These are phyloP conservation scores for Fusarium dlaminii DNA, from an alignment of 2,329 filamentous ascomycete genomes.

Conservation along the genomic window DNA sequence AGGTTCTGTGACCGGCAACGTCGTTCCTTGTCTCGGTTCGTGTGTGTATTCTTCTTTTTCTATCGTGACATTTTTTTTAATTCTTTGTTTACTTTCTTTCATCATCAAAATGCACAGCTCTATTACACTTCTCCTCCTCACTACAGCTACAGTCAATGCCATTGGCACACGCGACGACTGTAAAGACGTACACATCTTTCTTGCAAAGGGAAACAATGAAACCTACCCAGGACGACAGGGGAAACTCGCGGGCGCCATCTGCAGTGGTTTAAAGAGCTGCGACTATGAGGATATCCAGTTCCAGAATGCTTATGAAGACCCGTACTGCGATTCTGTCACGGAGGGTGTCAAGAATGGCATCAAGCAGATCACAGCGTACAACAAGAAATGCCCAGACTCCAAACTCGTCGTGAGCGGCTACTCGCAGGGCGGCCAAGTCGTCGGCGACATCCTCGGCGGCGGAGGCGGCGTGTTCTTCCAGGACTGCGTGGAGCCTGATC, in stretches of 20 bases:
- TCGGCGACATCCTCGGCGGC: conserved; percentile 18
- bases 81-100: background rate
- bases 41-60: background rate
- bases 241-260: background rate
- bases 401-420: conserved; percentile 18
- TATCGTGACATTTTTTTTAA: background rate
- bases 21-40: background rate
- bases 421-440: conserved; percentile 9
- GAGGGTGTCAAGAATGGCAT: conserved; percentile 15
- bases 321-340: conserved; percentile 7
- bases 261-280: conserved; percentile 9
- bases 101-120: background rate
- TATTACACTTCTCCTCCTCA: background rate
- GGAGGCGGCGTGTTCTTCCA: conserved; percentile 19
- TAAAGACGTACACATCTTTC: conserved; percentile 16
- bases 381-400: conserved; percentile 11
- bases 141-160: background rate
- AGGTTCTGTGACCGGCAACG: background rate
- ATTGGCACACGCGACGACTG: conserved; percentile 4
- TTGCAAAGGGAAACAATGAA: conserved; percentile 19
- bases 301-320: conserved; percentile 4
- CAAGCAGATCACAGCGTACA: conserved; percentile 18
- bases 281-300: conserved; percentile 17
- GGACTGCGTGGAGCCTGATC: conserved; percentile 2
- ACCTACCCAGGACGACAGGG: conserved; percentile 16